phyloP scores from a whole-genome alignment of 768 basidiomycete species.

The Steccherinum ochraceum region DNA sequence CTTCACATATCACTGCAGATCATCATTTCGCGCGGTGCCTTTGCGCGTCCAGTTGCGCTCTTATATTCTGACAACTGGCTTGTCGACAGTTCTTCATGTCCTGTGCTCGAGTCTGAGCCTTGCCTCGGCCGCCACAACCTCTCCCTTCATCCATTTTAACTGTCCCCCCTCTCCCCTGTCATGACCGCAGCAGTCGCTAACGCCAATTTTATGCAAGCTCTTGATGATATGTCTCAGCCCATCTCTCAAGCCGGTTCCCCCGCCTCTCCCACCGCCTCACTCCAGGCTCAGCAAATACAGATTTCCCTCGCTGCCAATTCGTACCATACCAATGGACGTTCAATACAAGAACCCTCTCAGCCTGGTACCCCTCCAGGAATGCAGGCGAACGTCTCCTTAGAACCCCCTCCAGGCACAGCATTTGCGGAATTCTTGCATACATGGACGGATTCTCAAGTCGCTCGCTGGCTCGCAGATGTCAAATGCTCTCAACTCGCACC shows the following conservation, averaged over 20 bases:
- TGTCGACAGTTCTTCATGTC: background rate
- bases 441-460: conserved; percentile 70
- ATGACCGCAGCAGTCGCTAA: conserved; percentile 22
- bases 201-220: conserved; percentile 18
- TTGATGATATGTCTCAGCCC: conserved; percentile 32
- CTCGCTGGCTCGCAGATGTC: conserved; percentile 73
- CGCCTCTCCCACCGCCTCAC: conserved; percentile 29
- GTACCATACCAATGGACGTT: conserved; percentile 21
- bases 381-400: conserved; percentile 38
- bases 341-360: conserved; percentile 38
- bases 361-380: conserved; percentile 19
- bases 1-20: background rate
- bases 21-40: background rate
- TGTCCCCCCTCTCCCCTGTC: background rate
- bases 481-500: conserved; percentile 64
- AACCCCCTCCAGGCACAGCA: conserved; percentile 52
- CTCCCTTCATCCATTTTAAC: background rate
- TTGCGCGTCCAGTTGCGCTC: background rate
- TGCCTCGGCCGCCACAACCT: background rate
- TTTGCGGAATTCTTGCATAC: conserved; percentile 59
- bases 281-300: conserved; percentile 25
- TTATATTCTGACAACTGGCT: background rate
- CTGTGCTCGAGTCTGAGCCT: background rate
- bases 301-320: conserved; percentile 30
- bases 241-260: conserved; percentile 30